Base-by-base conservation (phyloP, 805 yeast species). In the Saccharomyces kudriavzevii region DNA sequence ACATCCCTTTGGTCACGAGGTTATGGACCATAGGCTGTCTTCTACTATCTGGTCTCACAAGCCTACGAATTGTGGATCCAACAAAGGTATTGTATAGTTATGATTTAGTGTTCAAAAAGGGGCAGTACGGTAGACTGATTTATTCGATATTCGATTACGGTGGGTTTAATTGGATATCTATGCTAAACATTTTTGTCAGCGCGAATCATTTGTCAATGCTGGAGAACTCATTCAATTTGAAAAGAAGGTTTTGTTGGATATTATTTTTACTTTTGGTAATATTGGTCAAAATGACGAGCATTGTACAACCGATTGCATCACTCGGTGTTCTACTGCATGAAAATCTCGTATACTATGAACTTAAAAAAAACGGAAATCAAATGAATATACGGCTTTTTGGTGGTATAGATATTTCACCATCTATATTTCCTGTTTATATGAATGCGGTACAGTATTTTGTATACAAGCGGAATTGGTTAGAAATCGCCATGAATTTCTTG, bases 1-100 rank as follows among this genome's bases (percentile, higher is more conserved):
- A 63, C 48, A 54, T 66, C 3, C 80, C 80, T 0, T 69, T 72
- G 2, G 74, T 76, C 11, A 77, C 81, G 0, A 67, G 75, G 54
- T 46, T 62, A 0, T 73, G 74, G 69, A 57, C 69, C 1, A 26
- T 69, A 0, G 75, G 75, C 1, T 64, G 74, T n/a, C 58, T 72
- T 4, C 68, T 63, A 4, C 58, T 73, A 14, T 68, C 76, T 1
- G 52, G 70, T 5, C 58, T 73, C 22, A 71, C 69, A 24, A 62
- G 66, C 47, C 60, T 71, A 0, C 74, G 74, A 1, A 55, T 68
- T 2, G 50, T 76, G 2, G 68, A 67, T 27, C 54, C 60, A 9
- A 54, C 64, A 5, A 73, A 70, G 56, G 59, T 69, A 24, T 60
- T 65, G 29, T 76, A 72, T 54, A 65, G 71, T 13, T 66, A 60